Percentiles rank a stretch among this genome's conserved stretches.
phyloP scores from a whole-genome alignment of 2,329 filamentous ascomycete genomes.

The Trichoderma polysporum region DNA sequence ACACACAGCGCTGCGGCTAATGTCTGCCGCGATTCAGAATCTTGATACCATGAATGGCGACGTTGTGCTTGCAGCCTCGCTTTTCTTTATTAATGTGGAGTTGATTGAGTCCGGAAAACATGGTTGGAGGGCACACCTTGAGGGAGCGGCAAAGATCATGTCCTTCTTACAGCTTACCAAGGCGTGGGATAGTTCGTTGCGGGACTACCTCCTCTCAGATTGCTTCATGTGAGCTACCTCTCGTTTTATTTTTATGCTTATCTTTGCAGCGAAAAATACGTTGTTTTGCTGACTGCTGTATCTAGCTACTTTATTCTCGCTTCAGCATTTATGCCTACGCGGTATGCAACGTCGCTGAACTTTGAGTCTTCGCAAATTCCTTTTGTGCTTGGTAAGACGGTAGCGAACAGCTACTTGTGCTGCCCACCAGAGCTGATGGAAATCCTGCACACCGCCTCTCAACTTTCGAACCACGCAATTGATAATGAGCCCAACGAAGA shows the following conservation, averaged over 20 bases:
- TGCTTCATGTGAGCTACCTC: constrained; percentile 43
- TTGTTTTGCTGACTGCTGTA: not conserved
- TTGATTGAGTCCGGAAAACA: constrained; percentile 50
- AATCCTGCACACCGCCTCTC: constrained; percentile 44
- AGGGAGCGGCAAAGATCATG: constrained; percentile 47
- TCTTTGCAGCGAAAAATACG: not conserved
- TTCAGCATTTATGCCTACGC: constrained; percentile 43
- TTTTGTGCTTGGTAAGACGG: constrained; percentile 40
- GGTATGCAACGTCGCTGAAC: constrained; percentile 33
- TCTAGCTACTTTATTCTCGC: constrained; percentile 46
- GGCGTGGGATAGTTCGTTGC: constrained; percentile 37
- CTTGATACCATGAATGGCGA: constrained; percentile 40
- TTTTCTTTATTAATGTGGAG: constrained; percentile 53
- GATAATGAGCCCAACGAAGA: constrained; percentile 32
- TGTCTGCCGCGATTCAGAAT: constrained; percentile 41
- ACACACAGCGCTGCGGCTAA: constrained; percentile 44
- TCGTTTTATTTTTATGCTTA: not conserved
- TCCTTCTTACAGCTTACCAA: constrained; percentile 38
- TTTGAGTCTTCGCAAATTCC: constrained; percentile 40
- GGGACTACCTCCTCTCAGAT: constrained; percentile 49
- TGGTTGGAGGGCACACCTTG: constrained; percentile 48
- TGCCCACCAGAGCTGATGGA: constrained; percentile 46
- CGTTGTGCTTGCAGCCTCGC: constrained; percentile 45
- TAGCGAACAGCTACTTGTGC: constrained; percentile 48
- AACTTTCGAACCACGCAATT: constrained; percentile 36